Evolutionary conservation across 192 early-diverging fungal species (phyloP), one percentile per base, ranked within the genome.

Genomic region (Spinellus fusiger): DNA sequence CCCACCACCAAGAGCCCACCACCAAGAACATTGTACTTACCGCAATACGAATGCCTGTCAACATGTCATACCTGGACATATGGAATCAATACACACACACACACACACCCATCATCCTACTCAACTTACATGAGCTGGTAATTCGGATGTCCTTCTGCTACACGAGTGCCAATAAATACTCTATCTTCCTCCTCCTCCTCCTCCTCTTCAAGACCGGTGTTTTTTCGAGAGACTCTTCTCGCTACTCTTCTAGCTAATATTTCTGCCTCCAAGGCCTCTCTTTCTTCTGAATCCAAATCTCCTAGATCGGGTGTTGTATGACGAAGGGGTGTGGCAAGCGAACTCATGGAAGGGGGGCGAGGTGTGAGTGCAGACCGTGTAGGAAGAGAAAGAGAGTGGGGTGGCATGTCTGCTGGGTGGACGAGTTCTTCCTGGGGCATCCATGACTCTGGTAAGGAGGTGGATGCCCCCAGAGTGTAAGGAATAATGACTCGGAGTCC

Each of bases 41-140:
- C 18, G 89, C 85, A 12, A 95, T 85, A 20, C 95, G 81, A 62
- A 97, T 94, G 10, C 95, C 93, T 3, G 92, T 98, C 29, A 98
- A 79, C 95, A 98, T 98, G 63, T 96, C 92, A 77, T 93, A 96
- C 93, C 95, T 97, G 28, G 94, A 79, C 51, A 92, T 82, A 65
- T 93, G 94, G 74, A 15, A 6, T 44, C 27, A 31, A 26, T 26
- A 59, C 22, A 18, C 18, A 56, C 13, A 35, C 18, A 7, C 25
- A 47, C 13, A 47, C 8, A 10, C 20, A 1, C 23, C n/a, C 32
- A 47, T 16, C 40, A n/a, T 33, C 13, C 20, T 23, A 50, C 1
- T 23, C 5, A 16, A 1, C 54, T 62, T 64, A 64, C 95, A 98
- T 98, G 13, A 97, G 79, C 52, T 92, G 85, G 66, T 95, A 98